These are phyloP conservation scores for Rubroboletus pulcherrimus DNA, from an alignment of 768 basidiomycete genomes.

Conservation along the genomic window DNA sequence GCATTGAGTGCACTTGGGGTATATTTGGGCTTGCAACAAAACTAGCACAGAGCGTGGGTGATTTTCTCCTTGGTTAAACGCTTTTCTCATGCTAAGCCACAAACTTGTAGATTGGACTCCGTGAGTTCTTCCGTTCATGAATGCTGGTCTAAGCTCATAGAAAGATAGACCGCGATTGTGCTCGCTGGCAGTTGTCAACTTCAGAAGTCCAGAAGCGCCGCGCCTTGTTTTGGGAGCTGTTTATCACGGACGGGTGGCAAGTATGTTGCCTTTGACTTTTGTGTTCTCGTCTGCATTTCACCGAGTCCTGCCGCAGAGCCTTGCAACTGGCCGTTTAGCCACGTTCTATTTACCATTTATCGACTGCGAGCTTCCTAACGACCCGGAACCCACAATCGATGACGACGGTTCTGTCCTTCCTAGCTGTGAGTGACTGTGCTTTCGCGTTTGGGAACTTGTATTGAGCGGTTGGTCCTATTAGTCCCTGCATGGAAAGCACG, in stretches of 20 bases:
- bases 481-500: slow-evolving; percentile 70
- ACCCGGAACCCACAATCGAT: slow-evolving; percentile 54
- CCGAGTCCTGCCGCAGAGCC: slow-evolving; percentile 40
- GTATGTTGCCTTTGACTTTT: slow-evolving; percentile 33
- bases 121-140: slow-evolving; percentile 37
- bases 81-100: slow-evolving; percentile 1
- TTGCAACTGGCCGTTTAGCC: slow-evolving; percentile 65
- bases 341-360: slow-evolving; percentile 68
- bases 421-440: slow-evolving; percentile 47
- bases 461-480: slow-evolving; percentile 19
- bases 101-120: slow-evolving; percentile 55
- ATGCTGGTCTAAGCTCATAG: slow-evolving; percentile 12
- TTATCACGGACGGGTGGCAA: slow-evolving; percentile 74
- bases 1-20: slow-evolving; percentile 66
- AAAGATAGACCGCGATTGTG: slow-evolving; percentile 63
- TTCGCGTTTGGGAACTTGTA: background rate
- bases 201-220: slow-evolving; percentile 69
- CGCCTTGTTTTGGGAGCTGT: slow-evolving; percentile 69
- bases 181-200: slow-evolving; percentile 59
- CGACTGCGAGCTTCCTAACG: slow-evolving; percentile 66
- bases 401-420: slow-evolving; percentile 55
- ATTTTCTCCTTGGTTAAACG: background rate
- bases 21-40: slow-evolving; percentile 64
- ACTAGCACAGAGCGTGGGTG: slow-evolving; percentile 63
- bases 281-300: background rate